Evolutionary conservation across 768 basidiomycete genomes (phyloP).

Genomic region (Lanmaoa rubissima): DNA sequence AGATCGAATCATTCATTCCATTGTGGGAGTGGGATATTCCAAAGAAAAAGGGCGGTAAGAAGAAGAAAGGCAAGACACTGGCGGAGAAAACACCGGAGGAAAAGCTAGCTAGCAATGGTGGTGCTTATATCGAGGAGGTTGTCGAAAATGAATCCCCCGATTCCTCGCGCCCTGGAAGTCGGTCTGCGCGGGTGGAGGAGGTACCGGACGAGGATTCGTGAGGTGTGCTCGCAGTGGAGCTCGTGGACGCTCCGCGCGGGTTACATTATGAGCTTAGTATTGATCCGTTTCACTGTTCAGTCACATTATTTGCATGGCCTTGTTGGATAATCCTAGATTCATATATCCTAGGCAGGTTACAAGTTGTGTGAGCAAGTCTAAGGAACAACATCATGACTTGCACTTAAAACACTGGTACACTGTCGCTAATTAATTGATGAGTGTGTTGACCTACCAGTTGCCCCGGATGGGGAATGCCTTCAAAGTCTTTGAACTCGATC

Average conservation of each 20-base stretch:
- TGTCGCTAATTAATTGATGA: not conserved
- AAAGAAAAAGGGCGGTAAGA: conserved; percentile 67
- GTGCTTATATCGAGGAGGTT: conserved; percentile 40
- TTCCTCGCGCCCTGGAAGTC: conserved; percentile 34
- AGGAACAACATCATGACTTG: not conserved
- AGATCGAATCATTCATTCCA: conserved; percentile 98
- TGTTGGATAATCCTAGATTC: not conserved
- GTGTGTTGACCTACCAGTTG: not conserved
- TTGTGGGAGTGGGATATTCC: conserved; percentile 95
- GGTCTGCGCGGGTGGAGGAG: conserved; percentile 44
- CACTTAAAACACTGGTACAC: not conserved
- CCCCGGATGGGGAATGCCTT: not conserved
- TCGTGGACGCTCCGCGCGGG: not conserved
- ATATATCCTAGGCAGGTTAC: not conserved
- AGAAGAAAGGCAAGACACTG: conserved; percentile 50
- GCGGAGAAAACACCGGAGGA: conserved; percentile 33
- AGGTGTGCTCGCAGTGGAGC: not conserved
- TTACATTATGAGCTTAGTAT: not conserved
- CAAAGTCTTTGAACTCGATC: not conserved
- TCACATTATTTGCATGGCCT: conserved; percentile 40
- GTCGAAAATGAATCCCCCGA: conserved; percentile 31
- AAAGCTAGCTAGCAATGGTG: conserved; percentile 41
- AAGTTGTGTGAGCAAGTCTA: not conserved
- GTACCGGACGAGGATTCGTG: conserved; percentile 42
- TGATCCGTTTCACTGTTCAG: not conserved